Evolutionary conservation across 352 stramenopile species (phyloP).

Genomic region (Pythium diclinum): DNA sequence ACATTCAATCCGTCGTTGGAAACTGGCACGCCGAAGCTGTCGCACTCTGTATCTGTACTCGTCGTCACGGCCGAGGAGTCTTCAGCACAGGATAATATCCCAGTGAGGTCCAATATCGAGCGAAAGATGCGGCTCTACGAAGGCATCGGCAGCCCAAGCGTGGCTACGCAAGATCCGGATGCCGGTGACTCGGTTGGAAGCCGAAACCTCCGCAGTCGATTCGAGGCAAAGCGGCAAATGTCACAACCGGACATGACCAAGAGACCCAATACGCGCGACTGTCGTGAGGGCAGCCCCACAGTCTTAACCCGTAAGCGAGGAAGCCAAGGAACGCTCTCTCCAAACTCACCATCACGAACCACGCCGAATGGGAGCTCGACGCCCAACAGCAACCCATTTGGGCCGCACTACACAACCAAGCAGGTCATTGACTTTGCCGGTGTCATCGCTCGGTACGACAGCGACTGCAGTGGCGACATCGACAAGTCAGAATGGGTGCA

Average conservation of each 20-base stretch:
- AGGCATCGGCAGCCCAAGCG: constrained; percentile 27
- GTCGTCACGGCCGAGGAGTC: background rate
- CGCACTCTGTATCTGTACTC: background rate
- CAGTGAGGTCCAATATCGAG: constrained; percentile 40
- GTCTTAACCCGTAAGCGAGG: background rate
- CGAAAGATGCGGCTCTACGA: constrained; percentile 58
- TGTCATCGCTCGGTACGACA: constrained; percentile 47
- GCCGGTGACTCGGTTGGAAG: background rate
- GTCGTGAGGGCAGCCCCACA: background rate
- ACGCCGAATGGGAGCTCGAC: background rate
- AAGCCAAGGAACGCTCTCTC: background rate
- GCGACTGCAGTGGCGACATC: constrained; percentile 55
- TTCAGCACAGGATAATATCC: background rate
- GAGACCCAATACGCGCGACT: background rate
- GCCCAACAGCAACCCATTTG: constrained; percentile 38
- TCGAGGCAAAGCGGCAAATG: background rate
- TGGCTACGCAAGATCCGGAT: background rate
- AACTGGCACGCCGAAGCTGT: background rate
- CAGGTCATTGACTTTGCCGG: constrained; percentile 56
- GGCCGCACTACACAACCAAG: constrained; percentile 54
- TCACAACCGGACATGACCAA: background rate
- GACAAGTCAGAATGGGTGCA: constrained; percentile 53
- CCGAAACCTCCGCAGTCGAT: background rate
- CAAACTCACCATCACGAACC: background rate
- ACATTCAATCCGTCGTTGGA: background rate